Percentiles rank a stretch among this genome's conserved stretches.
These are phyloP conservation scores for Xylaria grammica DNA, from an alignment of 495 filamentous ascomycete genomes.

Conservation along the genomic window DNA sequence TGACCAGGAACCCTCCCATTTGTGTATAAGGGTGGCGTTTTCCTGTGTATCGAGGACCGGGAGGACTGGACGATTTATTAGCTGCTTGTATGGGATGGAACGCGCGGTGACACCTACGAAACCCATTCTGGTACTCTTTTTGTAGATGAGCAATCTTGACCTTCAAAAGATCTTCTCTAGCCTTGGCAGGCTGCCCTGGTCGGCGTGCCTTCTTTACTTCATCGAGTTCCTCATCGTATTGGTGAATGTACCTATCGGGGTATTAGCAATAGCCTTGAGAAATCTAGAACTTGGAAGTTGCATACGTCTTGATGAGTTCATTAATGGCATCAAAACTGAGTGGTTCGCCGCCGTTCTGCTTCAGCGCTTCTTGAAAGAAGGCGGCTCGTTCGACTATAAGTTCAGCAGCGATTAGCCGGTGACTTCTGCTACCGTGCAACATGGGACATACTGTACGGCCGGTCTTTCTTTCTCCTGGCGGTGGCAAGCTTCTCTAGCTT, in stretches of 20 bases:
- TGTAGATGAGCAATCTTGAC: constrained; percentile 72
- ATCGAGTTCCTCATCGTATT: constrained; percentile 76
- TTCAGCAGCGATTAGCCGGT: not conserved
- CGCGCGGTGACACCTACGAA: constrained; percentile 55
- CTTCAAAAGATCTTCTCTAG: constrained; percentile 75
- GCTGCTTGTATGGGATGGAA: constrained; percentile 11
- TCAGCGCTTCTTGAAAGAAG: constrained; percentile 71
- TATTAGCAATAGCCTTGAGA: constrained; percentile 6
- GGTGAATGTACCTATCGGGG: constrained; percentile 69
- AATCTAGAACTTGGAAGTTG: not conserved
- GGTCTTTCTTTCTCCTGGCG: constrained; percentile 67
- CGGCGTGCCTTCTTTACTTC: constrained; percentile 76
- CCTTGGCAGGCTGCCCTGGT: constrained; percentile 78
- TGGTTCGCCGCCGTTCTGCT: constrained; percentile 55
- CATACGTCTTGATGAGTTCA: constrained; percentile 66
- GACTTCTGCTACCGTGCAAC: not conserved
- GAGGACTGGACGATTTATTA: constrained; percentile 46
- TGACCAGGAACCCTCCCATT: constrained; percentile 60
- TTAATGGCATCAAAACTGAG: constrained; percentile 65
- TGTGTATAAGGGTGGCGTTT: constrained; percentile 49
- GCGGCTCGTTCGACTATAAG: constrained; percentile 68
- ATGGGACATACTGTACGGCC: constrained; percentile 63
- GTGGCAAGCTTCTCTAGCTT: constrained; percentile 70
- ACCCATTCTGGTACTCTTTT: constrained; percentile 83
- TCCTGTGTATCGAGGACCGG: constrained; percentile 55